A percentile compares a stretch with the other conserved stretches of the same genome.
These are phyloP conservation scores for Rhizophora mangle DNA, from an alignment of 345 rosid genomes.

Conservation along the genomic window DNA sequence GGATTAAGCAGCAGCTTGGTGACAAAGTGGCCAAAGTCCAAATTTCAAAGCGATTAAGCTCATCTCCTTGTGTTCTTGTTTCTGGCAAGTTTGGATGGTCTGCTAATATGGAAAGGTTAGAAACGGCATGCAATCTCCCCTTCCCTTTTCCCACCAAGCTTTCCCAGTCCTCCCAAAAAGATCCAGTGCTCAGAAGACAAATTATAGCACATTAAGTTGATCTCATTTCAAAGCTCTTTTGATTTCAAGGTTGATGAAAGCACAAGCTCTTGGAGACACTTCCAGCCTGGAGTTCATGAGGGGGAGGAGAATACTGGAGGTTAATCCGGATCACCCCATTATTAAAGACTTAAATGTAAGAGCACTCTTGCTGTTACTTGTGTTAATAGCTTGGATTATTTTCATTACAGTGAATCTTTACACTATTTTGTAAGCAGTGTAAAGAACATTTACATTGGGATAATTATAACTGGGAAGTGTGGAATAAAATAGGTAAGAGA, in stretches of 20 bases:
- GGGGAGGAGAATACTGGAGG: constrained; percentile 91
- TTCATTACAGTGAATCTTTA: background rate
- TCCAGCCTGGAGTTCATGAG: constrained; percentile 98
- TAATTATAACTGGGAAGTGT: too few relatives aligned
- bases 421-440: too few relatives aligned
- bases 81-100: constrained; percentile 99
- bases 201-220: background rate
- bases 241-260: constrained; percentile 82
- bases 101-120: constrained; percentile 97
- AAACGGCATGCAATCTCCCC: background rate
- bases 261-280: constrained; percentile 96
- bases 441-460: too few relatives aligned
- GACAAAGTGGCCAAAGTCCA: constrained; percentile 95
- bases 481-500: too few relatives aligned
- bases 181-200: background rate
- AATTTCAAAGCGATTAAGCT: constrained; percentile 85
- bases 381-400: background rate
- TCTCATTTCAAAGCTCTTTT: background rate
- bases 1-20: constrained; percentile 97
- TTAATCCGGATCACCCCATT: constrained; percentile 92
- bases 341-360: constrained; percentile 83
- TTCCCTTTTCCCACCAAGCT: background rate
- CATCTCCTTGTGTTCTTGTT: constrained; percentile 97
- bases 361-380: background rate
- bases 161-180: too few relatives aligned